phyloP scores from a whole-genome alignment of 225 moss, liverwort and hornwort species.

The Pleurozium schreberi region DNA sequence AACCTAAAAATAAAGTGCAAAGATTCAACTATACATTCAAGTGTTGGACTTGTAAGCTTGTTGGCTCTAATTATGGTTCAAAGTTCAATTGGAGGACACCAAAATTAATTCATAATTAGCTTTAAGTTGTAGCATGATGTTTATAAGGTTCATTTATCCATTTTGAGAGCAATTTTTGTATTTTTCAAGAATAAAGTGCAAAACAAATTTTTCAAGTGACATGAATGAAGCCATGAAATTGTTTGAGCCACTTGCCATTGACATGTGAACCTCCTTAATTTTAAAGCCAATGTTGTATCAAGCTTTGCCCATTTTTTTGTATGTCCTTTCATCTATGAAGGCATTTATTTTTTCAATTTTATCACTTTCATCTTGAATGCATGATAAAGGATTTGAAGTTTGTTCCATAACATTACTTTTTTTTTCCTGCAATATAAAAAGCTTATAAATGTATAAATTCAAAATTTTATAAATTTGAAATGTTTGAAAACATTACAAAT shows the following conservation, averaged over 20 bases:
- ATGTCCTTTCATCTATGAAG: not conserved
- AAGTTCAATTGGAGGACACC: not conserved
- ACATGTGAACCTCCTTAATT: not conserved
- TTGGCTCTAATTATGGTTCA: not conserved
- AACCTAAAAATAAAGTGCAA: not conserved
- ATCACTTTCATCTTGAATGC: not conserved
- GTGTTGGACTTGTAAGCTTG: not conserved
- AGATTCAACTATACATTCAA: not conserved
- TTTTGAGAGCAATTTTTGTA: not conserved
- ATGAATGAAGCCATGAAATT: not conserved
- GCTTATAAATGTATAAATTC: not conserved
- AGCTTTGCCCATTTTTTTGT: not conserved
- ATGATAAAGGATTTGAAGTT: not conserved
- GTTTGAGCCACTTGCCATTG: not conserved
- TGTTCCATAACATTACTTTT: not conserved
- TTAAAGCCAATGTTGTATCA: not conserved
- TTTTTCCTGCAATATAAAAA: not conserved
- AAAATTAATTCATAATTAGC: not conserved
- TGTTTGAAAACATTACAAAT: not conserved
- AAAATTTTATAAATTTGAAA: not conserved
- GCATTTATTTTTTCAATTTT: not conserved
- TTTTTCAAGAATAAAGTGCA: accelerated
- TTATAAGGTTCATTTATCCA: not conserved
- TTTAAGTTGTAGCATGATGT: not conserved
- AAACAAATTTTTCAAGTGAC: accelerated